These are phyloP conservation scores for Epichloe brachyelytri DNA, from an alignment of 2,329 filamentous ascomycete genomes.

Conservation along the genomic window DNA sequence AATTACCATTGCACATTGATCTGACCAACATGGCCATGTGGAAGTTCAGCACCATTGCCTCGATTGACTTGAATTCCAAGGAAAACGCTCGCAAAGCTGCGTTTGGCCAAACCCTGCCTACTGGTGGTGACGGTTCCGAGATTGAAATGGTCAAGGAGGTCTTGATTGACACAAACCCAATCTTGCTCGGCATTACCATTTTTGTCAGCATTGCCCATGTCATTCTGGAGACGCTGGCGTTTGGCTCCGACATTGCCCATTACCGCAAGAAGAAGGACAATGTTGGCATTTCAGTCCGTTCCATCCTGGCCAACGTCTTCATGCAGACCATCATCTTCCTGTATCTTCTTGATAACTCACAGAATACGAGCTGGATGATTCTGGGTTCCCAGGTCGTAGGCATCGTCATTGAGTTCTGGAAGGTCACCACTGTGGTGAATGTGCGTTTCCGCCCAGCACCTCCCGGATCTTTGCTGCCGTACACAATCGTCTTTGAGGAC, in stretches of 20 bases:
- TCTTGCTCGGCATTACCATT: conserved; percentile 72
- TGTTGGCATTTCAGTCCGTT: conserved; percentile 88
- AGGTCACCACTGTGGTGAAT: conserved; percentile 90
- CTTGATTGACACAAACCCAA: conserved; percentile 85
- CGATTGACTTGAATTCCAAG: conserved; percentile 78
- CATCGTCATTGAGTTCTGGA: conserved; percentile 63
- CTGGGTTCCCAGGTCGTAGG: conserved; percentile 83
- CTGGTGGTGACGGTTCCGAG: conserved; percentile 79
- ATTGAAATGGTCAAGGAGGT: conserved; percentile 97
- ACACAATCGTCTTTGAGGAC: conserved; percentile 77
- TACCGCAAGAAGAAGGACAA: conserved; percentile 99
- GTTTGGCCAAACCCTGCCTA: conserved; percentile 55
- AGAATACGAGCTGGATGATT: conserved; percentile 99
- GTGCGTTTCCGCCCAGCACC: conserved; percentile 62
- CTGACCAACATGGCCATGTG: conserved; percentile 72
- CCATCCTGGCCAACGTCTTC: conserved; percentile 92
- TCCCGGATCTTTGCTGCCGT: conserved; percentile 62
- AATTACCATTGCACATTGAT: conserved; percentile 70
- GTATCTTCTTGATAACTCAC: conserved; percentile 92
- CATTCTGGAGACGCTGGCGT: conserved; percentile 89
- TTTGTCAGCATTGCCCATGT: conserved; percentile 82
- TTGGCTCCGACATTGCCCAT: conserved; percentile 94
- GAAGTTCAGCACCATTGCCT: conserved; percentile 80
- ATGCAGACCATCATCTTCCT: conserved; percentile 96
- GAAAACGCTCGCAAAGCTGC: conserved; percentile 69